Conservation (phyloP, 176 grass and related monocot genomes). For the sorghum (Sorghum bicolor) region DNA sequence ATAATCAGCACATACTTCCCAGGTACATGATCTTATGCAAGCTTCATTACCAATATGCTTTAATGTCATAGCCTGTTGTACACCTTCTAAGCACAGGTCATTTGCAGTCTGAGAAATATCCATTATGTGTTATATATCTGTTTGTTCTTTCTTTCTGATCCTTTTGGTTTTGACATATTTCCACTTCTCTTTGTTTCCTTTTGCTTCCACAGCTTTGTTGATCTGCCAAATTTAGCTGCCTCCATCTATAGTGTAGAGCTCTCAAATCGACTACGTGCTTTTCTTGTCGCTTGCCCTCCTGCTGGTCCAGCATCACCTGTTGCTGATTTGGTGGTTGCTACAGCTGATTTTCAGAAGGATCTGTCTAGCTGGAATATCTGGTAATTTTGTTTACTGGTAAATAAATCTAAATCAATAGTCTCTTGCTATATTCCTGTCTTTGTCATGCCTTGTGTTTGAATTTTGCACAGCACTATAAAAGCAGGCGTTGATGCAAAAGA, state of each 20-base stretch:
- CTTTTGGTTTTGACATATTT: neutral
- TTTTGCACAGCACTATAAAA: constrained; percentile 68
- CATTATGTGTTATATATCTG: neutral
- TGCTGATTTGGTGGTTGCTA: constrained; percentile 84
- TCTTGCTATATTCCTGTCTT: neutral
- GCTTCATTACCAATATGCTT: neutral
- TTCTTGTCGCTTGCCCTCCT: constrained; percentile 90
- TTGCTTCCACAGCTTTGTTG: constrained; percentile 69
- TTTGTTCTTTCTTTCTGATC: neutral
- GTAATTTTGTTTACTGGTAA: constrained; percentile 41
- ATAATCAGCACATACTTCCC: constrained; percentile 92
- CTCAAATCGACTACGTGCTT: constrained; percentile 75
- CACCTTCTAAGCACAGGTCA: neutral
- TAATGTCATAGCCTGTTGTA: neutral
- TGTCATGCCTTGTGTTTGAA: constrained; percentile 18
- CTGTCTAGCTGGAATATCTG: constrained; percentile 91
- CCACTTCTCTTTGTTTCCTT: constrained; percentile 17
- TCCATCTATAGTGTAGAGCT: constrained; percentile 88
- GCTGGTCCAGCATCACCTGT: constrained; percentile 82
- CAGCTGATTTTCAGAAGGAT: constrained; percentile 95
- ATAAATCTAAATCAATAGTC: neutral
- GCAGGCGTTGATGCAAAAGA: constrained; percentile 96
- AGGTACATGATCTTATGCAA: constrained; percentile 46
- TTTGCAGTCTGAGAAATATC: neutral
- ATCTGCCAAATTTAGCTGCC: constrained; percentile 78